Conservation (phyloP, 2,329 filamentous ascomycete species). For the Capronia americana region DNA sequence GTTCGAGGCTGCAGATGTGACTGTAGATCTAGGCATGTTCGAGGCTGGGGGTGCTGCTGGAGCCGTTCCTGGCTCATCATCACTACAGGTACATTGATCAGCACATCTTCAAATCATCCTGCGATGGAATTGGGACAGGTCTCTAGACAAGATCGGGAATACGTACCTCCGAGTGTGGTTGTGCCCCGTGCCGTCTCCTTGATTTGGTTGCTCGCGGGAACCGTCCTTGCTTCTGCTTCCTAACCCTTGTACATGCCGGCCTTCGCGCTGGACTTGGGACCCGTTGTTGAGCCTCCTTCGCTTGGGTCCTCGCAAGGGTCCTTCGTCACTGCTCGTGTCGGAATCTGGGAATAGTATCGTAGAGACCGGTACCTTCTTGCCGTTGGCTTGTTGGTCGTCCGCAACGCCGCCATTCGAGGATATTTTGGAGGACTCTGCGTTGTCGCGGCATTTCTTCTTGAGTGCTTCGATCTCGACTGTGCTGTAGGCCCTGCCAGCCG, state of each 20-base stretch:
- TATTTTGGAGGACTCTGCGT: not conserved
- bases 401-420: no score
- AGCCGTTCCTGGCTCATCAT: not conserved
- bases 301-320: not conserved
- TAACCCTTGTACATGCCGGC: no score
- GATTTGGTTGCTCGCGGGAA: not conserved
- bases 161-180: not conserved
- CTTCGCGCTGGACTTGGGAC: no score
- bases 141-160: not conserved
- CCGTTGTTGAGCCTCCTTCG: not conserved
- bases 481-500: slow-evolving; percentile 3
- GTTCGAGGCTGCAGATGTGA: not conserved
- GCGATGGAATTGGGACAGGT: no score
- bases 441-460: not conserved
- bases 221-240: no score
- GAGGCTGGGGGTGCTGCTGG: not conserved
- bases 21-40: not conserved
- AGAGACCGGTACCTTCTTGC: not conserved
- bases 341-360: not conserved
- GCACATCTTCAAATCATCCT: not conserved
- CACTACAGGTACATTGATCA: not conserved
- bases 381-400: not conserved
- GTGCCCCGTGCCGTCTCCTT: not conserved
- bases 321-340: not conserved
- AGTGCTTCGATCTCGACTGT: not conserved